A percentile compares a stretch with the other conserved stretches of the same genome.
These are phyloP conservation scores for Stylosanthes scabra DNA, from an alignment of 331 rosid species.

Conservation along the genomic window DNA sequence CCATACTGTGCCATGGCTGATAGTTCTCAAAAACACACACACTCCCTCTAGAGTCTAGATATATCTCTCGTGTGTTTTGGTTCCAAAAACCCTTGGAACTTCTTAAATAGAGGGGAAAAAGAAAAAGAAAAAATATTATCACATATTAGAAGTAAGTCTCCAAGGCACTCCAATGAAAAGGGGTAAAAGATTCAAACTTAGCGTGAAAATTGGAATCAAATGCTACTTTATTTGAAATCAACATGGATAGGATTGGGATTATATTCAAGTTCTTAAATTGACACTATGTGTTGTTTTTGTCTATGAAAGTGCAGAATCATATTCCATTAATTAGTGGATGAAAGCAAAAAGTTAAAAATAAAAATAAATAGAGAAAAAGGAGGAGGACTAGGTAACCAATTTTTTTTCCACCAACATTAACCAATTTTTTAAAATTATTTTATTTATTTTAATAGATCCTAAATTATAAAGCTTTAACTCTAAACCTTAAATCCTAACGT, in stretches of 20 bases:
- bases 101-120: slow-evolving; percentile 40
- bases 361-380: too few relatives aligned
- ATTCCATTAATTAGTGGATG: slow-evolving; percentile 31
- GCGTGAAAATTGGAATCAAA: slow-evolving; percentile 34
- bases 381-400: too few relatives aligned
- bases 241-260: slow-evolving; percentile 18
- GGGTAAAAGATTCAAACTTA: slow-evolving; percentile 26
- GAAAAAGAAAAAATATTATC: not conserved
- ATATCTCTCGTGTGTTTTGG: not conserved
- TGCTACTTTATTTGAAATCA: slow-evolving; percentile 26
- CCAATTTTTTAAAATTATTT: too few relatives aligned
- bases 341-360: not conserved
- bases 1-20: slow-evolving; percentile 43
- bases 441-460: too few relatives aligned
- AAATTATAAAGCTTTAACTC: too few relatives aligned
- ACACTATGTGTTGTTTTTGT: not conserved
- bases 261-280: slow-evolving; percentile 28
- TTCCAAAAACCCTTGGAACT: not conserved
- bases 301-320: slow-evolving; percentile 17
- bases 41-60: not conserved
- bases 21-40: not conserved
- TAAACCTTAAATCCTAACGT: too few relatives aligned
- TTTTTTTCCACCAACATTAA: too few relatives aligned
- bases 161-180: not conserved
- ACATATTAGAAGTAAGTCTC: not conserved